Percentiles rank a stretch among this genome's conserved stretches.
phyloP scores from a whole-genome alignment of 2,329 filamentous ascomycete genomes.

The Colletotrichum scovillei region DNA sequence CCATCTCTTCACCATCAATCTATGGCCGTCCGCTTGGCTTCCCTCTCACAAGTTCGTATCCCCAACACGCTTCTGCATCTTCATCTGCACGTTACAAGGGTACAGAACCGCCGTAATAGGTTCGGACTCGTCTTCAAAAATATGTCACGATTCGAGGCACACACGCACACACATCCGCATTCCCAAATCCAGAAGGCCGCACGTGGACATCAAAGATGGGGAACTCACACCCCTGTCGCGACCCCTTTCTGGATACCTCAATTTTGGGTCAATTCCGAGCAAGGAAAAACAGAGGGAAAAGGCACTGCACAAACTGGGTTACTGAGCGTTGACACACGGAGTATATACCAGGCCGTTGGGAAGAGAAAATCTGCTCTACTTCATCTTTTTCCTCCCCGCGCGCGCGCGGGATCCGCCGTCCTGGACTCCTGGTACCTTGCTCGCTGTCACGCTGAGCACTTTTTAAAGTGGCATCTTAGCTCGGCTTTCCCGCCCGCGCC shows the following conservation, averaged over 20 bases:
- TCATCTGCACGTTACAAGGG: background rate
- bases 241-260: slow-evolving; percentile 26
- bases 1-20: background rate
- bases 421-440: background rate
- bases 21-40: background rate
- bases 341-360: background rate
- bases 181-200: slow-evolving; percentile 16
- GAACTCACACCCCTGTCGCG: slow-evolving; percentile 10
- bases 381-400: background rate
- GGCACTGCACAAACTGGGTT: background rate
- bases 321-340: background rate
- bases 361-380: slow-evolving; percentile 22
- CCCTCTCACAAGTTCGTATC: background rate
- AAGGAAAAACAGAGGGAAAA: background rate
- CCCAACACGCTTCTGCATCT: background rate
- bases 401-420: background rate
- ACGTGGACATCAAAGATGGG: slow-evolving; percentile 22
- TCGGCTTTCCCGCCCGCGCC: background rate
- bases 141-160: slow-evolving; percentile 14
- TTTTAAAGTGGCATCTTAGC: background rate
- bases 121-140: background rate
- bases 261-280: slow-evolving; percentile 16
- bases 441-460: background rate
- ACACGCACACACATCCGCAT: background rate
- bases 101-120: background rate